phyloP scores from a whole-genome alignment of 805 yeast genomes.

The Saturnispora serradocipensis region DNA sequence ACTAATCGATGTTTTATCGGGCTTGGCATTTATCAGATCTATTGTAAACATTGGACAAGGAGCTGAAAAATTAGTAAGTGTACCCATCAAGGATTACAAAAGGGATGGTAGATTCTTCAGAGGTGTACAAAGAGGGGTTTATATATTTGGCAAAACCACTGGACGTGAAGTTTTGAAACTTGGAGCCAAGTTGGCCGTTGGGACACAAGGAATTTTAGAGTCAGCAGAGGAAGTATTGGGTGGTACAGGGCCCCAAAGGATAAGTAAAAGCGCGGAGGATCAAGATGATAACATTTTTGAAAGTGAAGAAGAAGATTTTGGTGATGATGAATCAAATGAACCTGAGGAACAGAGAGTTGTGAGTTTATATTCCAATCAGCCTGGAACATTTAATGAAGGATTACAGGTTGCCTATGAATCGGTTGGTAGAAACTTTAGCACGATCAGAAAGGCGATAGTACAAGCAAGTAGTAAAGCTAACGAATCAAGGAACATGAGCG shows the following conservation, averaged over 20 bases:
- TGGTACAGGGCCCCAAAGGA: conserved; percentile 47
- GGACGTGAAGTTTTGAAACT: conserved; percentile 71
- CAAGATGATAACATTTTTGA: conserved; percentile 24
- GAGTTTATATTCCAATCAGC: conserved; percentile 81
- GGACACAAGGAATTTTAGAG: conserved; percentile 76
- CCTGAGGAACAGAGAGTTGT: conserved; percentile 28
- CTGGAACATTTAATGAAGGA: conserved; percentile 62
- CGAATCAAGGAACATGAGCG: conserved; percentile 57
- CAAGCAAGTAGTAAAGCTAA: conserved; percentile 54
- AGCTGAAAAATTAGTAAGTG: conserved; percentile 58
- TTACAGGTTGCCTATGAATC: conserved; percentile 65
- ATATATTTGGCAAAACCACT: conserved; percentile 65
- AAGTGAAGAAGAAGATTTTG: conserved; percentile 21
- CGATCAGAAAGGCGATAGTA: conserved; percentile 56
- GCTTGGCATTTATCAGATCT: conserved; percentile 74
- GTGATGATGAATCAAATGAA: conserved; percentile 22
- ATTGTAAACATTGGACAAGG: conserved; percentile 73
- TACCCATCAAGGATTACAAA: conserved; percentile 66
- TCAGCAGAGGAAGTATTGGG: conserved; percentile 72
- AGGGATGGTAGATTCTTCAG: conserved; percentile 63
- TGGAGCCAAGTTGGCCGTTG: conserved; percentile 80
- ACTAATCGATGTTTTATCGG: conserved; percentile 70
- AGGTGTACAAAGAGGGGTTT: conserved; percentile 68
- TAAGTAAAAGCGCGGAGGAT: conserved; percentile 9
- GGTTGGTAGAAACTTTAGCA: conserved; percentile 53